Evolutionary conservation across 306 rosid species (phyloP).

Genomic region (Castanea mollissima): DNA sequence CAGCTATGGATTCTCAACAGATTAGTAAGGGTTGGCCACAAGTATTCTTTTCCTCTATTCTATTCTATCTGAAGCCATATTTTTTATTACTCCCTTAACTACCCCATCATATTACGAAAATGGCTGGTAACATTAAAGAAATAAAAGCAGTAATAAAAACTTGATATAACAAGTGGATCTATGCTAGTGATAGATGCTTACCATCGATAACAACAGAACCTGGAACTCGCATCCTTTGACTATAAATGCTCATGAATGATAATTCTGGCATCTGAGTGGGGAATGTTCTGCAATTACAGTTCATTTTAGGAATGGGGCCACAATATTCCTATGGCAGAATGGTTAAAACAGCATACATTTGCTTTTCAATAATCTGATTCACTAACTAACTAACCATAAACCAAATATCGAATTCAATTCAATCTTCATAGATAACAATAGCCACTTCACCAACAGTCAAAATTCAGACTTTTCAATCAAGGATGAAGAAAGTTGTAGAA

Average conservation of each 20-base stretch:
- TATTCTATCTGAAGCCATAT: too few species aligned
- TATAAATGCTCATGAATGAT: conserved; percentile 57
- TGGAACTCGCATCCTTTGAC: conserved; percentile 59
- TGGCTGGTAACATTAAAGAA: background rate
- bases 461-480: too few species aligned
- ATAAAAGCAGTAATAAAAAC: background rate
- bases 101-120: background rate
- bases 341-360: background rate
- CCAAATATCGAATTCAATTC: too few species aligned
- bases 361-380: background rate
- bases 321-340: background rate
- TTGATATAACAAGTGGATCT: background rate
- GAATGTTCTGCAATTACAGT: conserved; percentile 43
- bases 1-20: too few species aligned
- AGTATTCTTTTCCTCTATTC: too few species aligned
- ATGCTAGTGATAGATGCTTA: conserved; percentile 18
- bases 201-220: conserved; percentile 85
- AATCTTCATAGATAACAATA: too few species aligned
- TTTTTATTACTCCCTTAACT: too few species aligned
- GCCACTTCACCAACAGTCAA: too few species aligned
- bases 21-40: too few species aligned
- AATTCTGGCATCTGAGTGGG: conserved; percentile 37
- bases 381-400: background rate
- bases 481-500: too few species aligned
- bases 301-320: background rate